Conservation (phyloP, 129 eudicot genomes). For the Oenanthe sinensis region DNA sequence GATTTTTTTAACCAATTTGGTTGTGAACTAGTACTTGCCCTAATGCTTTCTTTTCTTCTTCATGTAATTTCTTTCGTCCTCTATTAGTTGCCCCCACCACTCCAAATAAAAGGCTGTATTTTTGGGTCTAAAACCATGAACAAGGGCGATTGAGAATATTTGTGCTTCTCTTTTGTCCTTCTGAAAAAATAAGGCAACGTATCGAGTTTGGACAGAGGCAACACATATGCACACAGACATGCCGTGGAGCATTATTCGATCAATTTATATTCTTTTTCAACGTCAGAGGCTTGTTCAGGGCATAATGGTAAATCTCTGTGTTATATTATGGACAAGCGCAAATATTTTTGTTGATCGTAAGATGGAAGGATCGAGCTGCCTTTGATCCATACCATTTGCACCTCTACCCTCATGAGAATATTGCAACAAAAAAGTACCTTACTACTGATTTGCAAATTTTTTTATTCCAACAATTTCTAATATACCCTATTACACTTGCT, state of each 20-base stretch:
- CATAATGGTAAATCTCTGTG: background rate
- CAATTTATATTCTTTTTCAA: background rate
- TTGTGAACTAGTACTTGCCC: background rate
- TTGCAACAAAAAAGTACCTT: background rate
- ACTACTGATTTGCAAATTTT: background rate
- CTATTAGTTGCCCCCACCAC: background rate
- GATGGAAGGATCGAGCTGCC: too few species aligned
- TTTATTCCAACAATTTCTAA: background rate
- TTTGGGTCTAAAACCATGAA: background rate
- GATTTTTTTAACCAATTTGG: too few species aligned
- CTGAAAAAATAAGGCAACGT: background rate
- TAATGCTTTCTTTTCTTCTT: background rate
- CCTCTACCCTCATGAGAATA: background rate
- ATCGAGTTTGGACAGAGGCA: background rate
- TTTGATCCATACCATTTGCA: background rate
- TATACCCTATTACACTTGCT: background rate
- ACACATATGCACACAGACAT: background rate
- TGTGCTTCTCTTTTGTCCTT: background rate
- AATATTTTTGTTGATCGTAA: background rate
- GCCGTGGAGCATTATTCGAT: background rate
- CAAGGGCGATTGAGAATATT: background rate
- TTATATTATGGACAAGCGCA: background rate
- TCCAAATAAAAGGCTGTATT: too few species aligned
- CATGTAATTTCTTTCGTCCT: background rate
- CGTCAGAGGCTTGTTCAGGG: background rate